Conservation (phyloP, 192 early-diverging fungal species). For the Podila verticillata region DNA sequence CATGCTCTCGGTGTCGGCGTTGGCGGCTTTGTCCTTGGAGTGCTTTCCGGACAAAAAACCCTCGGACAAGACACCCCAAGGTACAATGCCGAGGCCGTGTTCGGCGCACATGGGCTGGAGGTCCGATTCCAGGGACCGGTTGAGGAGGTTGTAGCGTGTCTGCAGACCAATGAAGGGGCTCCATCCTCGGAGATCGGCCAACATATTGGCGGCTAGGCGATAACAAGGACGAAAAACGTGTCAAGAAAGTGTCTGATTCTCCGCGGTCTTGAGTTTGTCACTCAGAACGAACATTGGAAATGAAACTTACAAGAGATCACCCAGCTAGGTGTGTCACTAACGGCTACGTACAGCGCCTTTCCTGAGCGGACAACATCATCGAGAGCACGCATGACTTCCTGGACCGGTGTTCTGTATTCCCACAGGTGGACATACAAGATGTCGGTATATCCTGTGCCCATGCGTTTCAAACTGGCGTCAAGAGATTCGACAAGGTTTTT, state of each 20-base stretch:
- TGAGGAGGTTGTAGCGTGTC: conserved; percentile 41
- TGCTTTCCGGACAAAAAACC: conserved; percentile 61
- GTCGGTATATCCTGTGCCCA: conserved; percentile 58
- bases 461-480: conserved; percentile 61
- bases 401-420: conserved; percentile 65
- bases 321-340: conserved; percentile 59
- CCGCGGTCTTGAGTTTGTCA: not conserved
- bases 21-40: not conserved
- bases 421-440: conserved; percentile 59
- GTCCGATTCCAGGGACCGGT: conserved; percentile 41
- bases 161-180: conserved; percentile 47
- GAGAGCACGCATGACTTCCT: conserved; percentile 76
- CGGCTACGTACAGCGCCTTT: conserved; percentile 67
- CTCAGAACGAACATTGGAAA: not conserved
- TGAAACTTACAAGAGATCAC: conserved; percentile 55
- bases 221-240: too few relatives aligned
- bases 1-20: conserved; percentile 1
- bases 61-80: conserved; percentile 65
- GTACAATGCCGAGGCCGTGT: conserved; percentile 49
- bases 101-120: conserved; percentile 49
- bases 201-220: conserved; percentile 28
- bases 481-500: conserved; percentile 60
- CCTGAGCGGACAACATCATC: conserved; percentile 72
- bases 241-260: too few relatives aligned
- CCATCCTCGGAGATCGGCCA: conserved; percentile 37